Base-by-base conservation (phyloP, 1,284 basidiomycete genomes). In the Abortiporus biennis region DNA sequence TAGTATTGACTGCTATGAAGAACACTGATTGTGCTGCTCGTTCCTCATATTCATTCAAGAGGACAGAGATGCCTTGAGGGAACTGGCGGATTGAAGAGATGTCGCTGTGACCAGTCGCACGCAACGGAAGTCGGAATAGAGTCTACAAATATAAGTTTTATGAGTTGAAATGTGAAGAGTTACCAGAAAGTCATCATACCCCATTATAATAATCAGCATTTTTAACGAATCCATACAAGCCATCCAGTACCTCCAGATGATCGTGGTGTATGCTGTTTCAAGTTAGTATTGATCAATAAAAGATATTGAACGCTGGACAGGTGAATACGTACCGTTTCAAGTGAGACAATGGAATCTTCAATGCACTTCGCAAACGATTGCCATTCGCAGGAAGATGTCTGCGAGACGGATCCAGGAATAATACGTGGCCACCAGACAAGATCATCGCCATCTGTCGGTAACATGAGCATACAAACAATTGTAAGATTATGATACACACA, bases 391-490 rank as follows among this genome's bases (percentile, higher is more conserved):
- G 64, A 1, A 72, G 57, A 51, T 64, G 59, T 3, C 43, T 49
- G 34, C 64, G 63, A 2, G 64, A 65, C 0, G 74, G 74, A 46
- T 74, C 68, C 12, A 76, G 48, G 40, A 75, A 67, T 8, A 73
- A 42, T 1, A 74, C 61, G 21, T 50, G 45, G 2, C 56, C 49
- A 22, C 65, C 64, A 1, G 74, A 74, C 6, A 75, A 52, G 27
- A 76, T 60, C 53, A 69, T 66, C 2, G 64, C 64, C 21, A 72
- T 46, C 71, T 74, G 44, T 11, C 32, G 27, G 42, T 46, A 34
- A 17, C 31, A 20, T 39, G 12, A 31, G 17, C 11, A 41, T 17
- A 17, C 22, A n/a, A 2, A 22, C 9, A 19, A 27, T 32, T 34
- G 3, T 22, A 36, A 38, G 31, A 34, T 29, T 17, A 13, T 9